Evolutionary conservation across 2,329 filamentous ascomycete genomes (phyloP).

Genomic region (Xenosphaeropsis pyriputrescens): DNA sequence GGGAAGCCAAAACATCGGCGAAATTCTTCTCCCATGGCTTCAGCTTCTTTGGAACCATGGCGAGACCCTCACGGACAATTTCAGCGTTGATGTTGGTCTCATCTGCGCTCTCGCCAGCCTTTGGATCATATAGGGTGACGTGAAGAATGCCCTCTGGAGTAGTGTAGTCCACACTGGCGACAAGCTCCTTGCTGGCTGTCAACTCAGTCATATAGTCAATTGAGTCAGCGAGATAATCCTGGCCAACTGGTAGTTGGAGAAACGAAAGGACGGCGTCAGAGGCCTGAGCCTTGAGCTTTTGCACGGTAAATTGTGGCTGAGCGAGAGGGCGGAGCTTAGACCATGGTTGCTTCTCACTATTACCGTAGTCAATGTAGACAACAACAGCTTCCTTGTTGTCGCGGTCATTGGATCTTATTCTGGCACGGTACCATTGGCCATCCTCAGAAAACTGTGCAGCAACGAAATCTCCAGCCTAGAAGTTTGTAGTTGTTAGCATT

Average conservation of each 20-base stretch:
- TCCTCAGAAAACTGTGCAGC: constrained; percentile 84
- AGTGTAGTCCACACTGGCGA: constrained; percentile 81
- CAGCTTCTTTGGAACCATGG: constrained; percentile 84
- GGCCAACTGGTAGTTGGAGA: constrained; percentile 68
- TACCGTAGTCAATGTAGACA: constrained; percentile 91
- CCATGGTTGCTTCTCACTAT: constrained; percentile 83
- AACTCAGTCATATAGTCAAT: constrained; percentile 61
- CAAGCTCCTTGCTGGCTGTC: constrained; percentile 62
- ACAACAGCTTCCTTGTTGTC: constrained; percentile 80
- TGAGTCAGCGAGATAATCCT: constrained; percentile 74
- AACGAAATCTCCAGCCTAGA: constrained; percentile 65
- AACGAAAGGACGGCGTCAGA: constrained; percentile 77
- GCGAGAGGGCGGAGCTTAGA: constrained; percentile 66
- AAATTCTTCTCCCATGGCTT: constrained; percentile 81
- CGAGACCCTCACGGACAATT: constrained; percentile 67
- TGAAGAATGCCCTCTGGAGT: constrained; percentile 73
- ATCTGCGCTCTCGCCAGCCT: constrained; percentile 43
- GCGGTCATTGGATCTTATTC: constrained; percentile 84
- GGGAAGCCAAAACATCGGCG: constrained; percentile 52
- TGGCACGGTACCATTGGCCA: constrained; percentile 86
- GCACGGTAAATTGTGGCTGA: constrained; percentile 61
- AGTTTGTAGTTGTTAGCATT: too few relatives aligned
- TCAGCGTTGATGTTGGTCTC: constrained; percentile 77
- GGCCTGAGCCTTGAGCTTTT: constrained; percentile 79
- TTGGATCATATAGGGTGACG: constrained; percentile 77